Evolutionary conservation across 192 early-diverging fungal genomes (phyloP), one percentile per base, ranked within the genome.

Genomic region (Backusella liffmaniae): DNA sequence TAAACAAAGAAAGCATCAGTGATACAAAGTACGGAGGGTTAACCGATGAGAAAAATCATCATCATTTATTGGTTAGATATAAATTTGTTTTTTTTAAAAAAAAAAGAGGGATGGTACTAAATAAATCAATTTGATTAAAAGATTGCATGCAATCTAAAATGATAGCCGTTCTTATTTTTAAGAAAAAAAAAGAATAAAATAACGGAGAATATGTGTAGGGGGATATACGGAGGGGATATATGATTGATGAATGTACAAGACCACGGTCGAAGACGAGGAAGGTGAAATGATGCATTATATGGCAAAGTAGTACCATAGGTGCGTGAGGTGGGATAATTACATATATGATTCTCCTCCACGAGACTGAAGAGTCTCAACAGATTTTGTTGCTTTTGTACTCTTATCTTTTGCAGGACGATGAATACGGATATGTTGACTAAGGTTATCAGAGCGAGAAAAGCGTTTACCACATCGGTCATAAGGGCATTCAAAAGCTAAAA

Each of bases 371-470:
- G 35, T 26, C 21, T 62, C 56, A 29, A 62, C 56, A 13, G 56
- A 70, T 15, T 39, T 70, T 35, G 34, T 15, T 39, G 37, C 34
- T 39, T 70, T 70, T 39, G 29, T 30, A 12, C 29, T 62, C 12
- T 23, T 62, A 29, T 62, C 56, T 53, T 80, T 78, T 49, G 78
- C 82, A 51, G 83, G 81, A 39, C 86, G 79, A 72, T 88, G 86
- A 26, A 86, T 83, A 21, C 86, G 83, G 44, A 88, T 83, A 35
- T 88, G 86, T 70, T 88, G 86, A 70, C 80, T 84, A 37, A 86
- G 65, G 46, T 88, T 88, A 51, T 88, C 86, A 23, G 85, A 86
- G 7, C 86, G 77, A 10, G 86, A 86, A 70, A 88, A 88, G 13
- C 86, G 74, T 73, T 88, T 88, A 29, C 76, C 76, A 67, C 84